Evolutionary conservation across 2,329 filamentous ascomycete genomes (phyloP).

Genomic region (Ophiocordyceps camponoti-saundersi): DNA sequence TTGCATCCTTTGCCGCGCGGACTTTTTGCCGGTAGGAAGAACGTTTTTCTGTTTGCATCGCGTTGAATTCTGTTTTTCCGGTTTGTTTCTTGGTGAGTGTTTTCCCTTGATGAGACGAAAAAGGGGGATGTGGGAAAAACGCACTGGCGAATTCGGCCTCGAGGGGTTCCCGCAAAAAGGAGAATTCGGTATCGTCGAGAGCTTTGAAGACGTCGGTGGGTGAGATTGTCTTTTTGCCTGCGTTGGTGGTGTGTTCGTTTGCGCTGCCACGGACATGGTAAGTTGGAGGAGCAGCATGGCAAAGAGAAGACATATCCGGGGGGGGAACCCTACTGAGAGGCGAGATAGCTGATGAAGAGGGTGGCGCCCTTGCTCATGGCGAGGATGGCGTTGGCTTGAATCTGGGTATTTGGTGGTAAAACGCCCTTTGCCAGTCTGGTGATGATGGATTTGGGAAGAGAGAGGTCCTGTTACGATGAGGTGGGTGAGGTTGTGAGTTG

Average conservation of each 20-base stretch:
- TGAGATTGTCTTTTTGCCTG: slow-evolving; percentile 64
- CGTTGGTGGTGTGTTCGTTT: slow-evolving; percentile 49
- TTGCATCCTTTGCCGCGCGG: slow-evolving; percentile 29
- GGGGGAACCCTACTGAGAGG: slow-evolving; percentile 41
- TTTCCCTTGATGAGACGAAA: neutral
- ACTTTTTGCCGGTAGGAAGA: slow-evolving; percentile 56
- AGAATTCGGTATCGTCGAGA: slow-evolving; percentile 60
- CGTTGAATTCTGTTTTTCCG: slow-evolving; percentile 43
- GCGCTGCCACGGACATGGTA: slow-evolving; percentile 30
- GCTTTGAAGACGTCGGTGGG: slow-evolving; percentile 62
- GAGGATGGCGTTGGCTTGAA: slow-evolving; percentile 65
- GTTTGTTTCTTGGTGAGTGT: neutral
- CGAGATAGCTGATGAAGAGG: slow-evolving; percentile 69
- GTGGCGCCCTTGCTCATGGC: slow-evolving; percentile 70
- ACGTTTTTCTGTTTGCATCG: slow-evolving; percentile 57
- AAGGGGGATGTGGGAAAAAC: slow-evolving; percentile 11
- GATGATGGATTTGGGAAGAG: slow-evolving; percentile 65
- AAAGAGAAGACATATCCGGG: too few species aligned
- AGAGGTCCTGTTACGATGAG: slow-evolving; percentile 56
- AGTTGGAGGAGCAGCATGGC: too few species aligned
- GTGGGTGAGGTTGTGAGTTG: too few species aligned
- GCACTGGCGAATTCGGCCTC: slow-evolving; percentile 62
- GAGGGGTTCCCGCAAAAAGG: slow-evolving; percentile 49
- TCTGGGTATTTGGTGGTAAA: slow-evolving; percentile 64
- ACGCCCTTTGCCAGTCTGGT: slow-evolving; percentile 66